Percentiles rank a stretch among this genome's conserved stretches.
These are phyloP conservation scores for Sutorius eximius DNA, from an alignment of 1,284 basidiomycete genomes.

Conservation along the genomic window DNA sequence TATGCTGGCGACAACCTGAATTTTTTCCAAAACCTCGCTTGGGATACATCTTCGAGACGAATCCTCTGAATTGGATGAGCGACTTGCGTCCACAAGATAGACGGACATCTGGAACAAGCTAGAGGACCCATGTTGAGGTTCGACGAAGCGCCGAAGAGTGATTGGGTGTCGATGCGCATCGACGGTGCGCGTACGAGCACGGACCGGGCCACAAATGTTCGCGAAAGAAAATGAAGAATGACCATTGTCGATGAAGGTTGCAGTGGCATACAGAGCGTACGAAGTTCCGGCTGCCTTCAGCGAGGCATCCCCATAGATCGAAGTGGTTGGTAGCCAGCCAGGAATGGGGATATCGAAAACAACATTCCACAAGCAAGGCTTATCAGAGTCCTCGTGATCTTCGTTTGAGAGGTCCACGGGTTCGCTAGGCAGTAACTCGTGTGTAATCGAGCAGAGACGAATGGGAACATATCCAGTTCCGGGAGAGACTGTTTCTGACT, in stretches of 20 bases:
- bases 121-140: slow-evolving; percentile 36
- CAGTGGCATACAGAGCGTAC: slow-evolving; percentile 69
- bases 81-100: slow-evolving; percentile 30
- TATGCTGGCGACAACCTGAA: slow-evolving; percentile 61
- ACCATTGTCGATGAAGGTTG: slow-evolving; percentile 50
- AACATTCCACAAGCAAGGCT: slow-evolving; percentile 65
- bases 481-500: slow-evolving; percentile 62
- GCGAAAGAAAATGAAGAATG: slow-evolving; percentile 44
- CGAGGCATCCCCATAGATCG: slow-evolving; percentile 44
- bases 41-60: slow-evolving; percentile 41
- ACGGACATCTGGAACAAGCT: slow-evolving; percentile 24
- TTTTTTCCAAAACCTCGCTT: slow-evolving; percentile 51
- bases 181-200: slow-evolving; percentile 39
- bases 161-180: slow-evolving; percentile 41
- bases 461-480: slow-evolving; percentile 59
- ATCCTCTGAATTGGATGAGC: slow-evolving; percentile 7
- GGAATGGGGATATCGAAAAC: slow-evolving; percentile 71
- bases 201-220: slow-evolving; percentile 49
- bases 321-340: slow-evolving; percentile 72
- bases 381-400: slow-evolving; percentile 51
- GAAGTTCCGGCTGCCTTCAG: slow-evolving; percentile 50
- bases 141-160: slow-evolving; percentile 46
- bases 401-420: slow-evolving; percentile 64
- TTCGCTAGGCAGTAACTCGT: slow-evolving; percentile 53
- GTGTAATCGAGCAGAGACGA: slow-evolving; percentile 65